A percentile compares a stretch with the other conserved stretches of the same genome.
phyloP scores from a whole-genome alignment of 352 stramenopile genomes.

The Pythium insidiosum region DNA sequence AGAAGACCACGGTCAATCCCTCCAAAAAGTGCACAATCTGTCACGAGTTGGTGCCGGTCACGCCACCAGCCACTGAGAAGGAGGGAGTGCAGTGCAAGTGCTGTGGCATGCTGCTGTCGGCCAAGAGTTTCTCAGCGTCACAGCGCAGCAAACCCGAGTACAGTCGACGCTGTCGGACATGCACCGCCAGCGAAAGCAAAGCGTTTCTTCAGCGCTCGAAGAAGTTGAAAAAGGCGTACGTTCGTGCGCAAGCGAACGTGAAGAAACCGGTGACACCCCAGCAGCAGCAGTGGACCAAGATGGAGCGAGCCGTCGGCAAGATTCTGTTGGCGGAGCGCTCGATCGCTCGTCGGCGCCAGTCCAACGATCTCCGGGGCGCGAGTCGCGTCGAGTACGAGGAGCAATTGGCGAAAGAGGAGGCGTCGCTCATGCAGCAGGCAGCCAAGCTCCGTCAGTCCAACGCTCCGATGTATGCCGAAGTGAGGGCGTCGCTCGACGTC shows the following conservation, averaged over 20 bases:
- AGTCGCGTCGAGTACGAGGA: conserved; percentile 20
- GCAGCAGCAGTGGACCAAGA: conserved; percentile 1
- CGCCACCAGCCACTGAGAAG: too few relatives aligned
- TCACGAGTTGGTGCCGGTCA: too few relatives aligned
- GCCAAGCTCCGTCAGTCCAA: neutral
- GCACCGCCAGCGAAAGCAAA: neutral
- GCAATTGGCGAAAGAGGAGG: conserved; percentile 9
- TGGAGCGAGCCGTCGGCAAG: neutral
- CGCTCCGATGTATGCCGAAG: neutral
- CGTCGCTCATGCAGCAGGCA: neutral
- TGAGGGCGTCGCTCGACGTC: neutral
- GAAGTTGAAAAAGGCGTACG: too few relatives aligned
- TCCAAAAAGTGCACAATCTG: too few relatives aligned
- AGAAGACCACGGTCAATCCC: too few relatives aligned
- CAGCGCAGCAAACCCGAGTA: neutral
- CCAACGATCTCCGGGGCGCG: conserved; percentile 14
- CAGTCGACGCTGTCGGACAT: neutral
- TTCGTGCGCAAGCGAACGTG: too few relatives aligned
- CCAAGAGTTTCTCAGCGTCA: conserved; percentile 12
- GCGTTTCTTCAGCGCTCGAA: too few relatives aligned
- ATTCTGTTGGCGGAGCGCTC: conserved; percentile 14
- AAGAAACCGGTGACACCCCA: neutral
- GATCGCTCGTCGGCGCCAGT: conserved; percentile 14
- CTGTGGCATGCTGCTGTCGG: conserved; percentile 9
- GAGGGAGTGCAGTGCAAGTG: conserved; percentile 21